Conservation (phyloP, 306 rosid genomes). For the Fragaria ananassa region DNA sequence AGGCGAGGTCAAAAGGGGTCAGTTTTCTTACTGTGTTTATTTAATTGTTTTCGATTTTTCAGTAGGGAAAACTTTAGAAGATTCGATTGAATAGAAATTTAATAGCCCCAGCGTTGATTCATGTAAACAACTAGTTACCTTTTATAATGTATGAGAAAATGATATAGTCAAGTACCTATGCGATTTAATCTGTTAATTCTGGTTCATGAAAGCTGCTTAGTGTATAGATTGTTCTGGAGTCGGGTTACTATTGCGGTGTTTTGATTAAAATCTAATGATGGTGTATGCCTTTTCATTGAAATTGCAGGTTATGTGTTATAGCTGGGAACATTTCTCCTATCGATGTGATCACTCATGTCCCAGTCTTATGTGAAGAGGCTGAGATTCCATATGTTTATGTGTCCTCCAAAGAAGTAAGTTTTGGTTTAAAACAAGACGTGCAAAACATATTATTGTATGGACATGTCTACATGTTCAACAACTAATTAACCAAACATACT, state of each 20-base stretch:
- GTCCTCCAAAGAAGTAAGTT: constrained; percentile 78
- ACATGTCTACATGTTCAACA: background rate
- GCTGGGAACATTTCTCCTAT: constrained; percentile 95
- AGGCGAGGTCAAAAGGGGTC: constrained; percentile 91
- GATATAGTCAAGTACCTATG: too few relatives aligned
- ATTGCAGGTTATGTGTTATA: constrained; percentile 76
- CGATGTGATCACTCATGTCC: constrained; percentile 92
- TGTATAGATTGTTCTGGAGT: background rate
- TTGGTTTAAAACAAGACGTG: background rate
- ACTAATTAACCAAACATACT: background rate
- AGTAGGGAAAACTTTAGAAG: background rate
- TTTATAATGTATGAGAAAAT: too few relatives aligned
- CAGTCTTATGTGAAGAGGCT: constrained; percentile 80
- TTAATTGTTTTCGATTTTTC: background rate
- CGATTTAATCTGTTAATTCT: background rate
- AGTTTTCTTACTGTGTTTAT: constrained; percentile 6
- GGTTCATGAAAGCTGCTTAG: background rate
- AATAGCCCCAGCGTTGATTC: background rate
- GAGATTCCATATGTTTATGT: constrained; percentile 80
- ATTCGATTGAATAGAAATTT: background rate
- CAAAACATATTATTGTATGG: background rate
- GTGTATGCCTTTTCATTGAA: background rate
- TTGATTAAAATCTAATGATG: background rate
- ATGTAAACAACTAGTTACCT: background rate
- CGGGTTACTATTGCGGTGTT: background rate